Base-by-base conservation (phyloP, 2,329 filamentous ascomycete genomes). In the Penicillium sp. region DNA sequence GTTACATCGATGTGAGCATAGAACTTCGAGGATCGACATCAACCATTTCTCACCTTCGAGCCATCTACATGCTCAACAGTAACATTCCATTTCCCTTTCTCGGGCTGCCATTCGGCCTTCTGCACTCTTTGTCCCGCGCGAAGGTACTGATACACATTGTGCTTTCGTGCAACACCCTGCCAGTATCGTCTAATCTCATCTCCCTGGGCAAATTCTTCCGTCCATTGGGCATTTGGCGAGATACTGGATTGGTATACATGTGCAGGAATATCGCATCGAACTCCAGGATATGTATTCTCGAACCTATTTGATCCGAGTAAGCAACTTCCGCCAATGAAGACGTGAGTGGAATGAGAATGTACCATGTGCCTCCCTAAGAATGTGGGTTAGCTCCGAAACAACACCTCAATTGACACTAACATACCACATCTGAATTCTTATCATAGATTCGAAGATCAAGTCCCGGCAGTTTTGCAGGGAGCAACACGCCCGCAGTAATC, bases 191-290 rank as follows among this genome's bases (percentile, higher is more conserved):
- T 74, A 56, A 91, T 90, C 68, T 91, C 88, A 4, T 74, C 68
- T 0, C 87, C 87, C 36, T 83, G 82, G 0, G 87, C 82, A 64
- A 88, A 90, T 56, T 85, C 79, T 62, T 89, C 84, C 0, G 80
- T 80, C 88, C 88, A 91, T 60, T 88, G 78, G 0, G 80, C 82
- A 53, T 90, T 90, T 0, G 86, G 85, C 7, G 79, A 77, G 67
- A 89, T 90, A 0, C 84, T 85, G 8, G 82, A 82, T 65, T 89
- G 87, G 63, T 90, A 90, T 19, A 87, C 85, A 67, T 88, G 85
- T 0, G 86, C 82, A 0, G 87, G 85, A 14, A 90, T 83, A 67
- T 89, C 86, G 61, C 87, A 90, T 40, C 84, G 76, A 0, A 88
- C 84, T 1, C 85, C 86, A 0, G 85, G 85, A 59, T 88, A 88